These are phyloP conservation scores for Mycocentrospora acerina DNA, from an alignment of 2,329 filamentous ascomycete genomes.

Conservation along the genomic window DNA sequence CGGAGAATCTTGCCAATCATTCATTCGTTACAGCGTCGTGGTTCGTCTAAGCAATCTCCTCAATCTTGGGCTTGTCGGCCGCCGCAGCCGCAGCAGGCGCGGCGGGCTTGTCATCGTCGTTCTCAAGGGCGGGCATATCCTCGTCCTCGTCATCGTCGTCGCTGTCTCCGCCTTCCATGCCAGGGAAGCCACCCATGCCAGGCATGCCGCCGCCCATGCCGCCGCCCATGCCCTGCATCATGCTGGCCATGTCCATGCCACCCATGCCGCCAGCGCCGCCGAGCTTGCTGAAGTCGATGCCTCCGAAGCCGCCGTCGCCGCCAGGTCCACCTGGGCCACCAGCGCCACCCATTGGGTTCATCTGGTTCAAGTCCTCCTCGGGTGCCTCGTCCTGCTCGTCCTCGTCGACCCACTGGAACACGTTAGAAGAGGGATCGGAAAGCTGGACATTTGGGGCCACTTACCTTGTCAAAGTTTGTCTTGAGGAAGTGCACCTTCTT, in stretches of 20 bases:
- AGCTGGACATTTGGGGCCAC: constrained; percentile 18
- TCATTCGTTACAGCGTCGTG: constrained; percentile 13
- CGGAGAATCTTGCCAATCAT: constrained; percentile 3
- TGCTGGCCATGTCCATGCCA: constrained; percentile 34
- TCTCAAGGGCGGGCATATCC: constrained; percentile 75
- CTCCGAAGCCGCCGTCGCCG: constrained; percentile 71
- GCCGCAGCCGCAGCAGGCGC: constrained; percentile 28
- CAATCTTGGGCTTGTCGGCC: constrained; percentile 47
- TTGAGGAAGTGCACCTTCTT: constrained; percentile 95
- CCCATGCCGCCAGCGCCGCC: constrained; percentile 47
- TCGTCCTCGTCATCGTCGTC: constrained; percentile 55
- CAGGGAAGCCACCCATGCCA: constrained; percentile 23
- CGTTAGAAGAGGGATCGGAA: constrained; percentile 21
- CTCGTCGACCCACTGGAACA: constrained; percentile 81
- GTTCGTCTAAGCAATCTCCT: constrained; percentile 44
- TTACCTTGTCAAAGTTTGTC: constrained; percentile 96
- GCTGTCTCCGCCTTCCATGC: constrained; percentile 21
- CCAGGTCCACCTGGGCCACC: constrained; percentile 12
- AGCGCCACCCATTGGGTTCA: constrained; percentile 55
- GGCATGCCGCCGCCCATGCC: constrained; percentile 24
- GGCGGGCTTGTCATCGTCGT: constrained; percentile 31
- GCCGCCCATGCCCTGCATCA: constrained; percentile 36
- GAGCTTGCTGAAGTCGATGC: constrained; percentile 93
- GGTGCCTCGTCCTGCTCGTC: constrained; percentile 92
- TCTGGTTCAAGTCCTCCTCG: constrained; percentile 66